phyloP scores from a whole-genome alignment of 1,284 basidiomycete genomes.

The Puccinia polysora region DNA sequence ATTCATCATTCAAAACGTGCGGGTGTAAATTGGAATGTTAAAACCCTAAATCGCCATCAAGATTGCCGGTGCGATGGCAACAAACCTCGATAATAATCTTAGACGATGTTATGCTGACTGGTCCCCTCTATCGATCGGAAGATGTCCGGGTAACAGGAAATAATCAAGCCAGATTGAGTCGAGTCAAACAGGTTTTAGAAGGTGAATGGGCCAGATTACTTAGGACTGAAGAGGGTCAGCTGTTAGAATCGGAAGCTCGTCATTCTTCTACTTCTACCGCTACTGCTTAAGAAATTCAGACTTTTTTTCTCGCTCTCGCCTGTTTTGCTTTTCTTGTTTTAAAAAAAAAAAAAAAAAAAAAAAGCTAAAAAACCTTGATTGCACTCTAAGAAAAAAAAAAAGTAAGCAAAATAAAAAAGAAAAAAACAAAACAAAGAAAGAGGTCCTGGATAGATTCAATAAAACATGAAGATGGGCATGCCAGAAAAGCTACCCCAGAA shows the following conservation, averaged over 20 bases:
- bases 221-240: constrained; percentile 22
- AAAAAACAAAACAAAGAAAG: no score
- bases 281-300: constrained; percentile 17
- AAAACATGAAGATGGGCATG: no score
- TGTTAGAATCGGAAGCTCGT: constrained; percentile 36
- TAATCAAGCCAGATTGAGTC: constrained; percentile 13
- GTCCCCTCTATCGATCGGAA: constrained; percentile 35
- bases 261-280: not conserved
- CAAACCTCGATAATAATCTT: constrained; percentile 43
- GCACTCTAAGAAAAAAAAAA: no score
- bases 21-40: no score
- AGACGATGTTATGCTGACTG: constrained; percentile 41
- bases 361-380: no score
- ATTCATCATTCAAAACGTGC: not conserved
- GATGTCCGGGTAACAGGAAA: constrained; percentile 15
- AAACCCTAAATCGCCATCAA: no score
- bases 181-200: constrained; percentile 39
- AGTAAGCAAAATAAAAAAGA: no score
- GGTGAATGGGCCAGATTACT: constrained; percentile 35
- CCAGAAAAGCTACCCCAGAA: no score
- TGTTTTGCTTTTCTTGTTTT: no score
- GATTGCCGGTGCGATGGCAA: constrained; percentile 41
- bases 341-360: no score
- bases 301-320: not conserved
- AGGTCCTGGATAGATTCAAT: no score